phyloP scores from a whole-genome alignment of 192 early-diverging fungal genomes.

The Backusella morwellensis region DNA sequence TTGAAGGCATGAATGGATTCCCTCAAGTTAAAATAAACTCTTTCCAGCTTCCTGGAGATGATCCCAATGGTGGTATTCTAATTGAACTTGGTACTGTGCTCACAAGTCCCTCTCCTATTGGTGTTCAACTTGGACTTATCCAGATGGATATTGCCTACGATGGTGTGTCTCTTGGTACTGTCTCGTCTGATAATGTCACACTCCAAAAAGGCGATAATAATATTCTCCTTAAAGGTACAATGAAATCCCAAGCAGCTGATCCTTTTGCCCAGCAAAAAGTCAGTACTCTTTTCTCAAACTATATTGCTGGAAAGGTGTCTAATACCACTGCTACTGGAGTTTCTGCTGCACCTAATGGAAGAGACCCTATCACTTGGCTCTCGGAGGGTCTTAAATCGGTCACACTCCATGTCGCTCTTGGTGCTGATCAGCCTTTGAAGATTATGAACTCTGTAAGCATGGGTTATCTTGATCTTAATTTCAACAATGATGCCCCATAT shows the following conservation, averaged over 20 bases:
- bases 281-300: conserved; percentile 50
- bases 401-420: conserved; percentile 47
- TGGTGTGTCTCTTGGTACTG: conserved; percentile 45
- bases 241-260: conserved; percentile 44
- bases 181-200: conserved; percentile 39
- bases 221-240: conserved; percentile 47
- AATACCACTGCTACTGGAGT: conserved; percentile 49
- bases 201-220: conserved; percentile 39
- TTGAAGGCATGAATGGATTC: conserved; percentile 56
- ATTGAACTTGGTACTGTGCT: conserved; percentile 51
- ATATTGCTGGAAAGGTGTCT: conserved; percentile 45
- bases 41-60: conserved; percentile 54
- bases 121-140: conserved; percentile 53
- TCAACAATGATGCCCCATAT: conserved; percentile 44
- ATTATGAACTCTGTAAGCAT: conserved; percentile 51
- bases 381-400: conserved; percentile 47
- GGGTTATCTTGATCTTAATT: conserved; percentile 54
- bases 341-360: conserved; percentile 49
- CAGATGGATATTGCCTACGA: conserved; percentile 45
- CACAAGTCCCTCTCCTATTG: conserved; percentile 51
- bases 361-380: conserved; percentile 48
- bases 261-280: conserved; percentile 40
- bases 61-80: conserved; percentile 51
- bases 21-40: conserved; percentile 45
- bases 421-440: conserved; percentile 37